Evolutionary conservation across 495 filamentous ascomycete species (phyloP), one percentile per base, ranked within the genome.

Genomic region (Copromyces sp.): DNA sequence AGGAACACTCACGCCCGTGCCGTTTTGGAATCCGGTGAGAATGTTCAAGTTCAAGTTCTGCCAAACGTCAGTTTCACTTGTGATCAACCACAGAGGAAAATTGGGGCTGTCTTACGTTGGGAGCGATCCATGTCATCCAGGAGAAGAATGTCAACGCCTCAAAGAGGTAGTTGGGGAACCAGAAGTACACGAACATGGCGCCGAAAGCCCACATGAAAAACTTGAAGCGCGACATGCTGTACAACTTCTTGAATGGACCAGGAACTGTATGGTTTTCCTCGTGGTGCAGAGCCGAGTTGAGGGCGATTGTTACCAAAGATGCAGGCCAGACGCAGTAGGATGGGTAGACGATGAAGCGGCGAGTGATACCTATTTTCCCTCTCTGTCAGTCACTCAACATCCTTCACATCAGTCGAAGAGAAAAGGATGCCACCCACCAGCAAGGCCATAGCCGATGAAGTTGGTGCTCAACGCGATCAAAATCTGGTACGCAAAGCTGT

Each of bases 271-370:
- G 37, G 16, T 78, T 76, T 70, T 77, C 78, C n/a, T 78, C 72
- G 72, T 80, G 78, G 68, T 84, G 83, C 73, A 84, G 82, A 9
- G 83, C 83, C 20, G 78, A 76, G 76, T 84, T 84, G 4, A 84
- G 77, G 9, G 83, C 82, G 35, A 84, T 84, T n/a, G 81, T 84
- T 3, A 83, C 81, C 32, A 84, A 70, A 8, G 81, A 82, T 20
- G 78, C 73, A 1, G 83, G 83, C 83, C 83, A 84, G 24, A 84
- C 81, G 69, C 81, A 83, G 72, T 81, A 80, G 0, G 82, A 78
- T 6, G 83, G 83, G 61, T 85, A 84, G 37, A 90, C 88, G 29
- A 90, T 81, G 82, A 87, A 90, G 39, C 86, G 83, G 17, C 86
- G 81, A 68, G 53, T 65, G 3, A 65, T 65, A 17, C 53, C 53